Evolutionary conservation across 495 filamentous ascomycete species (phyloP), one percentile per base, ranked within the genome.

Genomic region (Penicillium alfredii): DNA sequence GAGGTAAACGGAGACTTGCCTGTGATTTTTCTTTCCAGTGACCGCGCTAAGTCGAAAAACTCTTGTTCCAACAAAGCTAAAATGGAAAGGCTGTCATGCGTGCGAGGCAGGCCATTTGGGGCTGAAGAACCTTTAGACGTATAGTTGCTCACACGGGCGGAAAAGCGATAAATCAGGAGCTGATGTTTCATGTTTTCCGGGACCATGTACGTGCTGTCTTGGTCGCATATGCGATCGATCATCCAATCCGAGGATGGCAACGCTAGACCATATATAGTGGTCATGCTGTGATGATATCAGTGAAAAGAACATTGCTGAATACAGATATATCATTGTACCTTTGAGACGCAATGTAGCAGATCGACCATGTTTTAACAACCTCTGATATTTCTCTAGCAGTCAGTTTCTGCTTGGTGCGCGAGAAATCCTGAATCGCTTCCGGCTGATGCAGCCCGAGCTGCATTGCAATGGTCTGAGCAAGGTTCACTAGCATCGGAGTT

Each of bases 341-440:
- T 24, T 47, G 44, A 30, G 32, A 21, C 7, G 33, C 33, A 11
- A 47, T 47, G 23, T 42, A 47, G 27, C 44, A 47, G n/a, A 38
- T 30, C n/a, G 44, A 37, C 44, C 44, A 47, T 14, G 44, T 37
- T 14, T 21, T 40, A 9, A 42, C 18, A n/a, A 28, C 30, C 18
- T 47, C 44, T 2, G 33, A 34, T 3, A 35, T 25, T 13, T 47
- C 44, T 9, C 10, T 17, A 18, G 25, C n/a, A 22, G 9, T 37
- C 8, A 47, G 20, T 16, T 27, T 35, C 17, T 28, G 18, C 23
- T 33, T 41, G 20, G 26, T 47, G 3, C 44, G 44, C 10, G 44
- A 47, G 21, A 42, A 47, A 28, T 47, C 44, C 27, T 36, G 38
- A 14, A 47, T 47, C 8, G 38, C 26, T 7, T 47, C 44, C 6